Conservation (phyloP, 257 asterid genomes). For the Nicotiana noctiflora region DNA sequence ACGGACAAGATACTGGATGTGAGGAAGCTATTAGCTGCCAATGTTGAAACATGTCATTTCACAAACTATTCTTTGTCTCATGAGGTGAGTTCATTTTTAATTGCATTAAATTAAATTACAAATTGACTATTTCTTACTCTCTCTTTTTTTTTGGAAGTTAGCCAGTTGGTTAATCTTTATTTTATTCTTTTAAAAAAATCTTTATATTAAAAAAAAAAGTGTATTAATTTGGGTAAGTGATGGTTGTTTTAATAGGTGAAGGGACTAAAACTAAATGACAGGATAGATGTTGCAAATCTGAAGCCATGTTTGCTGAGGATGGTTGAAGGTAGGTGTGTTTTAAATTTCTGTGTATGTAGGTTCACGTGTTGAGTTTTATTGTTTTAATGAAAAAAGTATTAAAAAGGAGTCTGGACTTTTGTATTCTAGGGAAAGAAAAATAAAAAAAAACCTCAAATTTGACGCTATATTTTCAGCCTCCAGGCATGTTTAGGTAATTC, state of each 20-base stretch:
- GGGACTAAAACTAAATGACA: conserved; percentile 72
- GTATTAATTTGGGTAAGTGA: not conserved
- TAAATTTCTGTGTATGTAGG: not conserved
- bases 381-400: not conserved
- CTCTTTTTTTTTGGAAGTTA: not conserved
- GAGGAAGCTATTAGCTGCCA: conserved; percentile 62
- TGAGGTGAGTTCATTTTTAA: conserved; percentile 45
- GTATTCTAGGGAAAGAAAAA: no score
- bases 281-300: conserved; percentile 61
- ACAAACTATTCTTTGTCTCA: conserved; percentile 75
- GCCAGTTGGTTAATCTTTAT: not conserved
- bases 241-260: conserved; percentile 44
- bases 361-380: not conserved
- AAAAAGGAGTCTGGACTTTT: not conserved
- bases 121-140: not conserved
- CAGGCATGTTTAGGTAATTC: not conserved
- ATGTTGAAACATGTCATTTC: conserved; percentile 87
- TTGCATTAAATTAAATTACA: not conserved
- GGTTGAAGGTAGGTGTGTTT: conserved; percentile 80
- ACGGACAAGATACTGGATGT: conserved; percentile 96
- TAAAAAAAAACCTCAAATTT: not conserved
- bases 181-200: not conserved
- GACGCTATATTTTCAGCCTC: not conserved
- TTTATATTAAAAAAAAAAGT: not conserved
- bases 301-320: conserved; percentile 86